A percentile compares a stretch with the other conserved stretches of the same genome.
phyloP scores from a whole-genome alignment of 805 yeast genomes.

The Millerago galiae region DNA sequence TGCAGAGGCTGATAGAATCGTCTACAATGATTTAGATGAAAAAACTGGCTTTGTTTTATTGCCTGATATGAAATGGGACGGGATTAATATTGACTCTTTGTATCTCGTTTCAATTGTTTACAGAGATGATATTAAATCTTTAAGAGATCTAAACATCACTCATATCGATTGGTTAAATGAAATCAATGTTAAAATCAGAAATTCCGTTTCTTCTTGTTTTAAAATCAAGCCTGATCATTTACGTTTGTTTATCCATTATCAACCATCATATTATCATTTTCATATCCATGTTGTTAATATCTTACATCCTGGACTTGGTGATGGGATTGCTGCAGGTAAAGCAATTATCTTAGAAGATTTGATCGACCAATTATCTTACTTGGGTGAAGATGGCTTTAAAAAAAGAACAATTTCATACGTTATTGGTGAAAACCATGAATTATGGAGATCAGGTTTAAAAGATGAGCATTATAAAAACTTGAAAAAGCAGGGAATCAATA shows the following conservation, averaged over 20 bases:
- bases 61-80: conserved; percentile 98
- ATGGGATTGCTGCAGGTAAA: conserved; percentile 67
- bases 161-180: conserved; percentile 55
- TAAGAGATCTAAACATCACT: conserved; percentile 60
- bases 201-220: conserved; percentile 42
- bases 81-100: conserved; percentile 56
- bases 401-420: conserved; percentile 55
- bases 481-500: conserved; percentile 58
- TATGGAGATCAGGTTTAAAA: conserved; percentile 45
- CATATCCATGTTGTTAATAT: conserved; percentile 86
- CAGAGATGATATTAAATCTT: conserved; percentile 58
- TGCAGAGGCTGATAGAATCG: conserved; percentile 78
- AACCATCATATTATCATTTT: conserved; percentile 93
- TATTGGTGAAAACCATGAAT: conserved; percentile 70
- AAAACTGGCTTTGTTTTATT: conserved; percentile 61
- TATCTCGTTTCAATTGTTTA: conserved; percentile 75
- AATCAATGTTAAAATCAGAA: conserved; percentile 39
- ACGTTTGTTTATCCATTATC: conserved; percentile 83
- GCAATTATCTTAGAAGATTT: conserved; percentile 79
- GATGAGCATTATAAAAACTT: conserved; percentile 29
- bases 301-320: conserved; percentile 59
- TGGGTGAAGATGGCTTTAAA: conserved; percentile 51
- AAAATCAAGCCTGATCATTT: conserved; percentile 48
- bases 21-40: conserved; percentile 46
- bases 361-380: conserved; percentile 57